Base-by-base conservation (phyloP, 139 green algal species). In the Chlorella sp. region DNA sequence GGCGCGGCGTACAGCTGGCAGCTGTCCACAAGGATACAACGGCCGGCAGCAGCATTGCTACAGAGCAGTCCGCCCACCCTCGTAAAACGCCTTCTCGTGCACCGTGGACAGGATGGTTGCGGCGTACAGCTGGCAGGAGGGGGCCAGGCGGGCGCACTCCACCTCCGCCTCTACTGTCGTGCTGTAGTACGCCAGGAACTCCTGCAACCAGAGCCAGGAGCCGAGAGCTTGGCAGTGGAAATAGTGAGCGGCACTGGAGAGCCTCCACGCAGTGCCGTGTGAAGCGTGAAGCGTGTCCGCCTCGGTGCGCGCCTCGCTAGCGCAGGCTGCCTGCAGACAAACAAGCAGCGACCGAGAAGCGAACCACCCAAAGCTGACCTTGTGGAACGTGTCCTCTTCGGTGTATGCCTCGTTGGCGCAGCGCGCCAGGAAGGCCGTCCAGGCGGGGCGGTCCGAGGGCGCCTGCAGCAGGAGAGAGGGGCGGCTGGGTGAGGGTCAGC, bases 31-130 rank as follows among this genome's bases (percentile, higher is more conserved):
- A n/a, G n/a, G n/a, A n/a, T n/a, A n/a, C n/a, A n/a, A n/a, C n/a
- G 65, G 65, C 3, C 34, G n/a, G 32, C n/a, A 26, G 65, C 65
- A 43, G 32, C 38, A 4, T 14, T 2, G 69, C 40, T 73, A 32
- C 65, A 41, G n/a, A 30, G 65, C 46, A 8, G 46, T 24, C 26
- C 24, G 69, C 73, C 19, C 51, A 73, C 76, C 76, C 40, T 82
- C 76, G 76, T 28, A 73, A 16, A 82, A 82, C 11, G n/a, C 36
- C 11, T 40, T 58, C 38, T 73, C 76, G 58, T 82, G 76, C 56
- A 73, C 76, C 7, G 56, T 82, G 76, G 76, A 38, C 26, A 82
- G 76, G 17, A 82, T 46, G 56, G n/a, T 60, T 28, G 76, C 41
- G 9, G 76, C 34, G 76, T 82, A 82, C 22, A 73, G 56, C 28